Evolutionary conservation across 2,329 filamentous ascomycete species (phyloP).

Genomic region (Microascus cirrosus): DNA sequence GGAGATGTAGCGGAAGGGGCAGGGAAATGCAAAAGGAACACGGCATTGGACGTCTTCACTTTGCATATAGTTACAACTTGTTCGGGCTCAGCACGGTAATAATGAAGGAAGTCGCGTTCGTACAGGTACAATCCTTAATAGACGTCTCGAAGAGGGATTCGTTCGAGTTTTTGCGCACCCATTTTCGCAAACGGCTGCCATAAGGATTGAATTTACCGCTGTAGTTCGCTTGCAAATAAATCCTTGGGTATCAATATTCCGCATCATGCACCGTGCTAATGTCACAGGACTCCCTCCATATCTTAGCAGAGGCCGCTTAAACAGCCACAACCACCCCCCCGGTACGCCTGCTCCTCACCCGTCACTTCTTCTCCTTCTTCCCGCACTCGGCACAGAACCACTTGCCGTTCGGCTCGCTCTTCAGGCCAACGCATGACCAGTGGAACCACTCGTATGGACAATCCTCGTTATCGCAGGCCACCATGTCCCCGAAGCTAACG

Average conservation of each 20-base stretch:
- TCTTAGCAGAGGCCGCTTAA: neutral
- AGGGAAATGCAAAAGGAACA: neutral
- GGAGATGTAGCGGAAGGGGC: too few relatives aligned
- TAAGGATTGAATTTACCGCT: too few relatives aligned
- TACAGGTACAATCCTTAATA: neutral
- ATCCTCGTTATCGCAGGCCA: conserved; percentile 74
- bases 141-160: neutral
- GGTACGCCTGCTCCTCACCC: neutral
- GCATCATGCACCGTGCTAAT: neutral
- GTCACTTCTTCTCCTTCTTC: conserved; percentile 12
- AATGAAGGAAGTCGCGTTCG: neutral
- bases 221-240: too few relatives aligned
- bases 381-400: conserved; percentile 58
- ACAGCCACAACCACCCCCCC: neutral
- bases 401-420: conserved; percentile 54
- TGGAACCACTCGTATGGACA: conserved; percentile 84
- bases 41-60: neutral
- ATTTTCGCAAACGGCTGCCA: too few relatives aligned
- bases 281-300: neutral
- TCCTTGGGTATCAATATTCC: neutral
- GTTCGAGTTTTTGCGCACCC: too few relatives aligned
- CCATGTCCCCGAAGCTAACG: conserved; percentile 80
- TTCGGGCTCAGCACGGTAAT: neutral
- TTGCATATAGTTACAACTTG: neutral
- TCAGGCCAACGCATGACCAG: conserved; percentile 62